Evolutionary conservation across 2,329 filamentous ascomycete genomes (phyloP).

Genomic region (Trichoderma brevicompactum): DNA sequence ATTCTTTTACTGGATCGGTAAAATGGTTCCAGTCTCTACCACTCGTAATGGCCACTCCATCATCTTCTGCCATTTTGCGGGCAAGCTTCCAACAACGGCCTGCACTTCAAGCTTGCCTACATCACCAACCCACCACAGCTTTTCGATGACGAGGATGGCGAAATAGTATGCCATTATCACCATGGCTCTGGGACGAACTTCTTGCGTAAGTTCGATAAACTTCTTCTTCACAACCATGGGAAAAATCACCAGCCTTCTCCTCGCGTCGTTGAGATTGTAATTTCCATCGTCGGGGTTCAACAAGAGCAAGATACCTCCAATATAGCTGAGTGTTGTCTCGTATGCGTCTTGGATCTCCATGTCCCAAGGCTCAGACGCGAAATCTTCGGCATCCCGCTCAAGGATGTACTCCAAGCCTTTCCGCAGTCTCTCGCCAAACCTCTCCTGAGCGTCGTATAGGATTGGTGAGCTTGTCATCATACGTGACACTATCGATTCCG

Average conservation of each 20-base stretch:
- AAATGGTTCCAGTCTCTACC: background rate
- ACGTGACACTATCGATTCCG: constrained; percentile 15
- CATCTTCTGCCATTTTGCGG: constrained; percentile 26
- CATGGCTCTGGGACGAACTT: constrained; percentile 26
- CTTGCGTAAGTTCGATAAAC: constrained; percentile 27
- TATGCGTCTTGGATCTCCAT: constrained; percentile 32
- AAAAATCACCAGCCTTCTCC: constrained; percentile 28
- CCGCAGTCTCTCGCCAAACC: constrained; percentile 25
- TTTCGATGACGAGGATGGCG: constrained; percentile 25
- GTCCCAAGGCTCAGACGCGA: constrained; percentile 31
- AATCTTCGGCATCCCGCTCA: constrained; percentile 26
- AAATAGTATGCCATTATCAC: constrained; percentile 31
- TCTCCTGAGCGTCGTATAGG: constrained; percentile 27
- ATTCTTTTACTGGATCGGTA: background rate
- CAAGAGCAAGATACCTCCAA: constrained; percentile 26
- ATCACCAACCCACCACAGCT: constrained; percentile 29
- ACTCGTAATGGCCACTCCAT: constrained; percentile 24
- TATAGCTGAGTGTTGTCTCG: constrained; percentile 32
- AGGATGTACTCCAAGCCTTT: constrained; percentile 30
- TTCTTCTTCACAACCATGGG: constrained; percentile 29
- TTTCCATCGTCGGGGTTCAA: background rate
- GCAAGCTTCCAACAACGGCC: constrained; percentile 20
- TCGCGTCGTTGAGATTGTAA: constrained; percentile 6
- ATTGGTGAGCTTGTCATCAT: constrained; percentile 30
- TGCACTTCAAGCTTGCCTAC: constrained; percentile 25